Percentiles rank a stretch among this genome's conserved stretches.
These are phyloP conservation scores for Candida koratica DNA, from an alignment of 805 yeast species.

Conservation along the genomic window DNA sequence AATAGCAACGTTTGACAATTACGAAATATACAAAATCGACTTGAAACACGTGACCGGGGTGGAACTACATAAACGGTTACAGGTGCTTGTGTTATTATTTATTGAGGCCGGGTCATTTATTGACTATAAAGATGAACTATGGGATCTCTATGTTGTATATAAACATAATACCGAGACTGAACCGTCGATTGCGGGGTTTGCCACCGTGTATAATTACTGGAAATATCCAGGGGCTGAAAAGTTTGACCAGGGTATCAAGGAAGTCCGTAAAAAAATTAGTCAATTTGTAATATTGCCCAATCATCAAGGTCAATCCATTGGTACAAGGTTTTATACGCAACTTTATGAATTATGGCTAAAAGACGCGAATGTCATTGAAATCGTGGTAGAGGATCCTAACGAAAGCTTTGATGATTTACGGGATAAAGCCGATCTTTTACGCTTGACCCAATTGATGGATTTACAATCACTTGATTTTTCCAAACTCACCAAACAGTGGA, in stretches of 20 bases:
- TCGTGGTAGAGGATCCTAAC: constrained; percentile 92
- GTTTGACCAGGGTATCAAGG: constrained; percentile 44
- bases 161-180: constrained; percentile 16
- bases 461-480: constrained; percentile 18
- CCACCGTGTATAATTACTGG: constrained; percentile 83
- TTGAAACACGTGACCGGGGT: constrained; percentile 39
- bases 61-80: constrained; percentile 64
- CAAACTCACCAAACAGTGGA: constrained; percentile 34
- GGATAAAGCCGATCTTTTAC: constrained; percentile 69
- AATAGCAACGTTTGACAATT: constrained; percentile 22
- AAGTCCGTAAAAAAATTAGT: constrained; percentile 69
- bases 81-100: constrained; percentile 73
- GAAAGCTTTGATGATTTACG: constrained; percentile 89
- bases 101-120: constrained; percentile 94
- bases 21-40: constrained; percentile 49
- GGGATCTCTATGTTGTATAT: constrained; percentile 71
- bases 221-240: constrained; percentile 53
- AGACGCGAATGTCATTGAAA: constrained; percentile 55
- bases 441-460: constrained; percentile 25
- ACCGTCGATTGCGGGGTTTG: constrained; percentile 63
- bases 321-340: constrained; percentile 58
- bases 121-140: constrained; percentile 66
- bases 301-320: constrained; percentile 70
- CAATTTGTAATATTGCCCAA: constrained; percentile 86
- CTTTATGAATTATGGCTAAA: constrained; percentile 54